A percentile compares a stretch with the other conserved stretches of the same genome.
These are phyloP conservation scores for Antrodiella citrinella DNA, from an alignment of 768 basidiomycete genomes.

Conservation along the genomic window DNA sequence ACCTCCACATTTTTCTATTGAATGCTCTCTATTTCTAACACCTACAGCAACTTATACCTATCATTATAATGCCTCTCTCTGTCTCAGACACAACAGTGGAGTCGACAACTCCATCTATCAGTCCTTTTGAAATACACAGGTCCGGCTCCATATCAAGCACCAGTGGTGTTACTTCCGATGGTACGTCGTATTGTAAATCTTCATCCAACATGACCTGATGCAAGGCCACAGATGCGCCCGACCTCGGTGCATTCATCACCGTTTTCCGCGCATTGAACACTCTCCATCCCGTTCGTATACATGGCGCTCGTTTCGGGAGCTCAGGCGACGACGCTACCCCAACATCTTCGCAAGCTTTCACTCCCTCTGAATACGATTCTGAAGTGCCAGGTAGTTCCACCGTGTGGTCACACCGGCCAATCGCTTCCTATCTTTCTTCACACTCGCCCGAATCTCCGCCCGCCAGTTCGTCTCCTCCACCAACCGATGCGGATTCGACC, in stretches of 20 bases:
- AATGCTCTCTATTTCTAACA: constrained; percentile 4
- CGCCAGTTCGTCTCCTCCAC: constrained; percentile 9
- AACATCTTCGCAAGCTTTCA: constrained; percentile 20
- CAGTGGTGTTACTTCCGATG: constrained; percentile 30
- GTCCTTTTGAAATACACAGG: constrained; percentile 25
- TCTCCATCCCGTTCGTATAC: constrained; percentile 40
- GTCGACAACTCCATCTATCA: constrained; percentile 27
- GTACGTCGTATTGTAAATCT: constrained; percentile 14
- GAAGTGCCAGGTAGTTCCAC: constrained; percentile 39
- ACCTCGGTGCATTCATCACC: constrained; percentile 63
- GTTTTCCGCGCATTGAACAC: constrained; percentile 62
- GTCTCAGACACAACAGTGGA: constrained; percentile 26
- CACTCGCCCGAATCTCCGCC: constrained; percentile 19
- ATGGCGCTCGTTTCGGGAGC: constrained; percentile 10
- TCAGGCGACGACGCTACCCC: constrained; percentile 16
- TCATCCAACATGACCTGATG: not conserved
- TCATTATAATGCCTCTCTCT: constrained; percentile 22
- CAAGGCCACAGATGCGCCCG: constrained; percentile 45
- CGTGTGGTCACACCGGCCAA: constrained; percentile 54
- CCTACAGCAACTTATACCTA: constrained; percentile 9
- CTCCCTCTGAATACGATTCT: constrained; percentile 33
- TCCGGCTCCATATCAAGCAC: constrained; percentile 17
- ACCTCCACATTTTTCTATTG: constrained; percentile 15
- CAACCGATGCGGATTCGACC: constrained; percentile 15
- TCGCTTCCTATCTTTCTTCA: constrained; percentile 47